phyloP scores from a whole-genome alignment of 345 rosid species.

The Gynandropsis gynandra region DNA sequence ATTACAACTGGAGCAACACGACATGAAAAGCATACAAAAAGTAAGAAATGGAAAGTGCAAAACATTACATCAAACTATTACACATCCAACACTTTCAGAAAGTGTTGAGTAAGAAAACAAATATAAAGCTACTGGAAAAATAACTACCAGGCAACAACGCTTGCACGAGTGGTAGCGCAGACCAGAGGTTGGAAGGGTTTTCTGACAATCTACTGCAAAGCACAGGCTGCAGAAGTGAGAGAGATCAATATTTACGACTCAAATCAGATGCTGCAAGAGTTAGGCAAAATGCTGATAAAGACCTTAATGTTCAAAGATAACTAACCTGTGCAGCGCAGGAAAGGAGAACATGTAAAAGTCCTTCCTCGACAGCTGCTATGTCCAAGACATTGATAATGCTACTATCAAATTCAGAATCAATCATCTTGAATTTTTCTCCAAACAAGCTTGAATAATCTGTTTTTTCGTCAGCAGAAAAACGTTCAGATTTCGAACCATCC shows the following conservation, averaged over 20 bases:
- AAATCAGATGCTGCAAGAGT: constrained; percentile 14
- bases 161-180: constrained; percentile 72
- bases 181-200: constrained; percentile 52
- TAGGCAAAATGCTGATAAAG: constrained; percentile 4
- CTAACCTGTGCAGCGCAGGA: constrained; percentile 90
- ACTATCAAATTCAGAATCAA: constrained; percentile 44
- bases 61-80: background rate
- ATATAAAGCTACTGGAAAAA: background rate
- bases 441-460: constrained; percentile 62
- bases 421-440: constrained; percentile 58
- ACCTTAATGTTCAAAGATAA: constrained; percentile 24
- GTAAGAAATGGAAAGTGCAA: background rate
- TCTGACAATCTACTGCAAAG: constrained; percentile 62
- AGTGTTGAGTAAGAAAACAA: background rate
- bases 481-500: constrained; percentile 33
- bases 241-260: constrained; percentile 16
- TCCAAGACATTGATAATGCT: constrained; percentile 56
- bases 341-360: constrained; percentile 68
- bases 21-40: background rate
- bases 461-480: constrained; percentile 28
- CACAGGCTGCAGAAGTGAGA: constrained; percentile 39
- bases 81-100: background rate
- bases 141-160: constrained; percentile 66
- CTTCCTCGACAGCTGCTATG: constrained; percentile 70
- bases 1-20: constrained; percentile 2